These are phyloP conservation scores for Grosmannia huntii DNA, from an alignment of 2,329 filamentous ascomycete species.

Conservation along the genomic window DNA sequence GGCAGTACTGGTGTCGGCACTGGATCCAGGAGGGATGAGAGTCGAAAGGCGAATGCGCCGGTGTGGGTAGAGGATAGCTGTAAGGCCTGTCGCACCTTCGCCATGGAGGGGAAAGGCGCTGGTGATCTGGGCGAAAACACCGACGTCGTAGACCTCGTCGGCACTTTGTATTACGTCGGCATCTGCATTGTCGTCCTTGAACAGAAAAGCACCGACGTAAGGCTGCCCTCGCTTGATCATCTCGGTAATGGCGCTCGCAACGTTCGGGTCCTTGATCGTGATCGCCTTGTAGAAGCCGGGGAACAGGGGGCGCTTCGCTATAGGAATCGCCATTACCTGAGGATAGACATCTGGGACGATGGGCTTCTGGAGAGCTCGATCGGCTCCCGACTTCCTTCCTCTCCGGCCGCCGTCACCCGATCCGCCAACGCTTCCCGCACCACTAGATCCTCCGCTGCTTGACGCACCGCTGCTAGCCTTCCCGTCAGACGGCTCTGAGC, in stretches of 20 bases:
- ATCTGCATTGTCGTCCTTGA: conserved; percentile 92
- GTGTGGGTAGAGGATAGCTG: conserved; percentile 91
- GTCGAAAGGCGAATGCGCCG: conserved; percentile 83
- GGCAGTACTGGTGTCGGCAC: not conserved
- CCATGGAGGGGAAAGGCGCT: conserved; percentile 87
- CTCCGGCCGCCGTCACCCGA: conserved; percentile 54
- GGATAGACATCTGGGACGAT: conserved; percentile 90
- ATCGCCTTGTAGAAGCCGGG: conserved; percentile 99
- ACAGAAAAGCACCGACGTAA: conserved; percentile 91
- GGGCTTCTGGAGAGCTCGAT: conserved; percentile 73
- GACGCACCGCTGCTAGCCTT: conserved; percentile 25
- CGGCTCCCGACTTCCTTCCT: conserved; percentile 52
- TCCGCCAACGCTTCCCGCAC: conserved; percentile 24
- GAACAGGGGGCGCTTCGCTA: conserved; percentile 84
- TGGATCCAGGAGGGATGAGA: conserved; percentile 54
- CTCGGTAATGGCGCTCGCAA: conserved; percentile 84
- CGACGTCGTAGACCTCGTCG: conserved; percentile 88
- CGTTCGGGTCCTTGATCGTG: conserved; percentile 85
- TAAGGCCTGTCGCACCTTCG: conserved; percentile 71
- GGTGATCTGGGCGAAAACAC: conserved; percentile 95
- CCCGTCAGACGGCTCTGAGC: conserved; percentile 33
- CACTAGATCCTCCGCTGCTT: conserved; percentile 30
- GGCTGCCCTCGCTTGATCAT: conserved; percentile 95
- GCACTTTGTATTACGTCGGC: conserved; percentile 84
- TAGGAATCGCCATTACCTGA: conserved; percentile 94